A percentile compares a stretch with the other conserved stretches of the same genome.
Evolutionary conservation across 208 protist species (phyloP).

Genomic region (Vickermania ingenoplastis): DNA sequence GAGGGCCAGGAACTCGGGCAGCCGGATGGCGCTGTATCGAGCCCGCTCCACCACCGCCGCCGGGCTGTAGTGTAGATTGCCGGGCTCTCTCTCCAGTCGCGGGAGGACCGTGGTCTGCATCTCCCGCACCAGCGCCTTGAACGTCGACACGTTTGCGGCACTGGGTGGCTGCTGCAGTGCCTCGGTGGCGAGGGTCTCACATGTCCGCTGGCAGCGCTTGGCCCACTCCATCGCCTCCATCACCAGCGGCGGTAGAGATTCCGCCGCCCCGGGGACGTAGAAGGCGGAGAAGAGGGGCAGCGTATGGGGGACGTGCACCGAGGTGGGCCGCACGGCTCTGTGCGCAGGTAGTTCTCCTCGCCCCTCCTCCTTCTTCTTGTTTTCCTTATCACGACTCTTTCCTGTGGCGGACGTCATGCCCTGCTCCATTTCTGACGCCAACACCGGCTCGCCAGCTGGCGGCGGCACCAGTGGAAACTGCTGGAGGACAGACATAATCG

Average conservation of each 20-base stretch:
- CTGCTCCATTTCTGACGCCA: background rate
- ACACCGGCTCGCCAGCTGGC: background rate
- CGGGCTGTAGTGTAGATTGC: background rate
- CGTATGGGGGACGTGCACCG: conserved; percentile 68
- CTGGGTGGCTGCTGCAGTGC: background rate
- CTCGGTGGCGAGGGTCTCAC: conserved; percentile 9
- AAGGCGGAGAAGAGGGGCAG: conserved; percentile 78
- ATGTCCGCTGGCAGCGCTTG: conserved; percentile 19
- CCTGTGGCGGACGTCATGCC: background rate
- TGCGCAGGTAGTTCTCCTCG: background rate
- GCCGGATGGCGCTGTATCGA: conserved; percentile 22
- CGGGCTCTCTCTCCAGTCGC: background rate
- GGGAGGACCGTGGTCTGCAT: background rate
- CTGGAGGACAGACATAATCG: conserved; percentile 71
- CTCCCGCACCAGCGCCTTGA: conserved; percentile 16
- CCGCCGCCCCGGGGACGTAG: conserved; percentile 26
- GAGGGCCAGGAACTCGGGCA: conserved; percentile 75
- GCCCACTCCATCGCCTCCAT: conserved; percentile 25
- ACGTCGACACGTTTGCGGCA: conserved; percentile 4
- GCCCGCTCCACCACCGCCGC: conserved; percentile 18
- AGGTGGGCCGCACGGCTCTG: background rate
- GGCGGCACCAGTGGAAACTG: conserved; percentile 6
- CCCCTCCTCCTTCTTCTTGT: background rate
- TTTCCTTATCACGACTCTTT: background rate
- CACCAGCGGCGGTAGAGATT: conserved; percentile 55